Evolutionary conservation across 164 flowering plant species (phyloP).

Genomic region (Stephania yunnanensis): DNA sequence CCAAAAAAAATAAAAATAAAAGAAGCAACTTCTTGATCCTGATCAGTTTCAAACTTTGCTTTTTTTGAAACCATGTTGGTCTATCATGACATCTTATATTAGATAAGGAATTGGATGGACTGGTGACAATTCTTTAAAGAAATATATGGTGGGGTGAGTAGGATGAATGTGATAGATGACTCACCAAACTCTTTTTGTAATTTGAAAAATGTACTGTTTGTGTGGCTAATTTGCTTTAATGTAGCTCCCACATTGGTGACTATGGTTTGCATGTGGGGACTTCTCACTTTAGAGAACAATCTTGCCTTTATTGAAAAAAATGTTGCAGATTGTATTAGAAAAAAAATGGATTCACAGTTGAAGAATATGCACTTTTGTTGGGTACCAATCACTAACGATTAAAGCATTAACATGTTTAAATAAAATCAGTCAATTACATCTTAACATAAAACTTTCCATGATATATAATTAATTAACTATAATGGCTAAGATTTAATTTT

Average conservation of each 20-base stretch:
- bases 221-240: neutral
- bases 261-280: constrained; percentile 9
- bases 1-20: neutral
- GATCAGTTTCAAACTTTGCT: neutral
- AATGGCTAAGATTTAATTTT: too few species aligned
- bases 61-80: neutral
- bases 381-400: neutral
- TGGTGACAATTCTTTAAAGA: neutral
- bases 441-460: too few species aligned
- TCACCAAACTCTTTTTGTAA: constrained; percentile 4
- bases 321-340: neutral
- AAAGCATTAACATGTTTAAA: too few species aligned
- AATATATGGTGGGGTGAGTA: constrained; percentile 12
- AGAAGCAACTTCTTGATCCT: neutral
- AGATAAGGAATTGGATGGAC: neutral
- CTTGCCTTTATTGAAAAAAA: neutral
- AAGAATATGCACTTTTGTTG: neutral
- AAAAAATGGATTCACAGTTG: neutral
- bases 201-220: neutral
- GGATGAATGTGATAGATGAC: constrained; percentile 9
- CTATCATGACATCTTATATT: neutral
- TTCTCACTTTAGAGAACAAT: neutral
- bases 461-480: too few species aligned
- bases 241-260: neutral
- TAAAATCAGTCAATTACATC: too few species aligned